Evolutionary conservation across 441 rosid species (phyloP), one percentile per base, ranked within the genome.

Genomic region (Syzygium syzygioides): DNA sequence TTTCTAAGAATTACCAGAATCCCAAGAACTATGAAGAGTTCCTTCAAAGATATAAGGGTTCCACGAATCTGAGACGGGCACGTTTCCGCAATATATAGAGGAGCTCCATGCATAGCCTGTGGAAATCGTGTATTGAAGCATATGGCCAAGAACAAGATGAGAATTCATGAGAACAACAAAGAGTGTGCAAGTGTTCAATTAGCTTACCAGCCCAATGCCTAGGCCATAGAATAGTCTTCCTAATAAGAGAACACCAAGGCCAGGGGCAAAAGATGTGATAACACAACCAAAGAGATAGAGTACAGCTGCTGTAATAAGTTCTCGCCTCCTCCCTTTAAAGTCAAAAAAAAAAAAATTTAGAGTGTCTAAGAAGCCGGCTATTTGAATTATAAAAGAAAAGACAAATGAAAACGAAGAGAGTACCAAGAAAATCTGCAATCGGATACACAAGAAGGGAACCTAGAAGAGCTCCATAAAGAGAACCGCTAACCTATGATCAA

Each of bases 51-150:
- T 90, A 98, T 94, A 30, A 98, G 92, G 88, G 99, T 98, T 93
- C 99, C 99, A 86, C 98, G 98, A 91, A 97, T 98, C 93, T 96
- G 96, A 93, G 99, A 94, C 13, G 99, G 99, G 89, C 99, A 98
- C 86, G 99, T 98, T 93, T 98, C 99, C 86, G 99, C 99, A 85
- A 98, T 97, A 91, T 97, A 98, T 55, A 98, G 98, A 68, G 99
- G 99, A 93, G 98, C 99, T 50, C 99, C 99, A 48, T 97, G 99
- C 99, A 98, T 98, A 85, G 99, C 99, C 99, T 98, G 93, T 89
- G 76, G 91, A 88, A 91, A 57, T 60, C 87, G 50, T 90, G 64
- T 37, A 85, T 30, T 9, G 59, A 90, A 85, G 83, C 85, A 66
- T 88, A 55, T 41, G 86, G 50, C 57, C 26, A 32, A 55, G 59